Evolutionary conservation across 2,329 filamentous ascomycete species (phyloP).

Genomic region (Pseudodiploospora longispora): DNA sequence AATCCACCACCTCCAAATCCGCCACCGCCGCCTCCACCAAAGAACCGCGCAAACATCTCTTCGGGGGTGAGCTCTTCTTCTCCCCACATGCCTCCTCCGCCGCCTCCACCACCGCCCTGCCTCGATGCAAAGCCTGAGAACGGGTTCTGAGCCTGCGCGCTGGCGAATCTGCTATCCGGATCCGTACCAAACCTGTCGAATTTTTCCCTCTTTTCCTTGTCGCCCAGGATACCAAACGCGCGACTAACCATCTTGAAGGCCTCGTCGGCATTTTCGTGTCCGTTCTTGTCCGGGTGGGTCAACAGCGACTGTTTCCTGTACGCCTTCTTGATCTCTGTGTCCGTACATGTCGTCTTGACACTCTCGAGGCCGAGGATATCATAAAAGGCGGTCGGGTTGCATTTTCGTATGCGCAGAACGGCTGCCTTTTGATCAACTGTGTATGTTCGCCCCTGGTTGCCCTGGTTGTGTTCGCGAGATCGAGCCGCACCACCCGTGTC

Average conservation of each 20-base stretch:
- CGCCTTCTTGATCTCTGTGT: conserved; percentile 91
- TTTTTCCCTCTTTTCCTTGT: conserved; percentile 77
- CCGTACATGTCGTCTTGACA: conserved; percentile 57
- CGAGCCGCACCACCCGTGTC: conserved; percentile 40
- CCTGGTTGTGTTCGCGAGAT: conserved; percentile 63
- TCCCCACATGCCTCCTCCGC: conserved; percentile 61
- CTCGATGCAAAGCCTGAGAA: conserved; percentile 54
- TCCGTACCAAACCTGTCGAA: conserved; percentile 88
- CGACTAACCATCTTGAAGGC: conserved; percentile 97
- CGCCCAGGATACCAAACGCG: conserved; percentile 87
- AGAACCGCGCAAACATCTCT: conserved; percentile 95
- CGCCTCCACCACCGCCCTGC: conserved; percentile 33
- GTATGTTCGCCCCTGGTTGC: conserved; percentile 67
- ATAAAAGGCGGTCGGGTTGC: conserved; percentile 82
- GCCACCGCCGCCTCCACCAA: conserved; percentile 68
- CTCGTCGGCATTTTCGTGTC: conserved; percentile 88
- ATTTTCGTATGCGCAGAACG: conserved; percentile 80
- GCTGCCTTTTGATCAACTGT: conserved; percentile 88
- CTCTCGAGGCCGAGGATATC: conserved; percentile 76
- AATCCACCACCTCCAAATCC: conserved; percentile 54
- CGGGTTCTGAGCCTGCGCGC: conserved; percentile 50
- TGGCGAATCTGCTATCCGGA: conserved; percentile 78
- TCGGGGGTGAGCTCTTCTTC: conserved; percentile 93
- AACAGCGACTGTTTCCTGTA: conserved; percentile 90
- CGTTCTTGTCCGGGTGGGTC: conserved; percentile 98